Evolutionary conservation across 306 rosid genomes (phyloP), one percentile per base, ranked within the genome.

Genomic region (Quercus engelmannii): DNA sequence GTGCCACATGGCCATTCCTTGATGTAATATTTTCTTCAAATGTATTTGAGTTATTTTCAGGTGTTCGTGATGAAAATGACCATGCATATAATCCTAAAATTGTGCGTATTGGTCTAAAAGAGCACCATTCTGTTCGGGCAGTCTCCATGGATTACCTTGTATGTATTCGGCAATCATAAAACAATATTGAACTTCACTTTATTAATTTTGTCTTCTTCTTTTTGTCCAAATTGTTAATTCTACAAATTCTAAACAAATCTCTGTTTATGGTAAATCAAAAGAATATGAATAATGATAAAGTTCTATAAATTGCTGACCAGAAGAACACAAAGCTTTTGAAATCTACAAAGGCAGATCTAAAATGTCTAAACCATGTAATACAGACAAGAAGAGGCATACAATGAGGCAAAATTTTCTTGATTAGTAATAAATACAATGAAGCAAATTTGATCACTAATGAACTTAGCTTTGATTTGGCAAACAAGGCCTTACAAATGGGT

Each of bases 41-140:
- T 78, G 54, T 57, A 63, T 76, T 61, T 11, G 73, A 74, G 74
- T 87, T 80, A 46, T 82, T 70, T 52, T 73, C 86, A 94, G 99
- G 99, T 55, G 83, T 92, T 41, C 99, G 86, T n/a, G 97, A 94
- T 88, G 99, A 94, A 90, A 87, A 79, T 90, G 86, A 87, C 79
- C 92, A 78, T 76, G 6, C 87, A 20, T 94, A 94, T 83, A 86
- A 82, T 78, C 99, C 99, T 46, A 94, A 94, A 78, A 80, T 91
- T 86, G 97, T 94, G 71, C 87, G 99, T 74, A 90, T 94, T 78
- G 99, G 99, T 87, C 89, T 94, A 20, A 91, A 85, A 82, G 88
- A 90, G 64, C 99, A 94, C 84, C 97, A 93, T 85, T 92, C 98
- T 73, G 91, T 94, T 80, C 93, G 90, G 83, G 73, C 92, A 19